phyloP scores from a whole-genome alignment of 371 early-diverging fungal species.

The Paraphysoderma sedebokerense region DNA sequence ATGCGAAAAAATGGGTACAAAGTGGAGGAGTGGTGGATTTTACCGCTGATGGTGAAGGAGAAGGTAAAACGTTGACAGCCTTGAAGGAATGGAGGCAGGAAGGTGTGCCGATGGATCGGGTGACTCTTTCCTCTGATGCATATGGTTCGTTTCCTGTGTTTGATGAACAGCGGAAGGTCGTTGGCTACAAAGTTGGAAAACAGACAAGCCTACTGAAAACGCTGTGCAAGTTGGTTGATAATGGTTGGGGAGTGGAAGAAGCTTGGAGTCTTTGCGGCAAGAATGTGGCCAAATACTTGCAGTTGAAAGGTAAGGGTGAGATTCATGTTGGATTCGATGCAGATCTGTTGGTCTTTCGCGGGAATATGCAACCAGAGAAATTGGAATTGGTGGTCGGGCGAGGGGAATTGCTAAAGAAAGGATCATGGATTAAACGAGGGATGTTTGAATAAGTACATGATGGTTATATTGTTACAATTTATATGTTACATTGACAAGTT shows the following conservation, averaged over 20 bases:
- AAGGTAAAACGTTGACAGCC: neutral
- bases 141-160: neutral
- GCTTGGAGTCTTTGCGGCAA: neutral
- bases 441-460: neutral
- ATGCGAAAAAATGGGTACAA: neutral
- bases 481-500: too few relatives aligned
- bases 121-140: neutral
- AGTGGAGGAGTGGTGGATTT: neutral
- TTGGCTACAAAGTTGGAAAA: neutral
- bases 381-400: neutral
- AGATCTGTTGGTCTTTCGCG: neutral
- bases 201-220: neutral
- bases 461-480: too few relatives aligned
- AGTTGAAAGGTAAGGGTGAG: neutral
- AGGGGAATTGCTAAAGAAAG: neutral
- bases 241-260: neutral
- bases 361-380: neutral
- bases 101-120: neutral
- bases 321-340: neutral
- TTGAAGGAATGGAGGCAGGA: neutral
- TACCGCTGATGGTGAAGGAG: neutral
- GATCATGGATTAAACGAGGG: neutral
- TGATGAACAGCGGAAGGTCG: neutral
- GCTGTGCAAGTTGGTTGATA: neutral
- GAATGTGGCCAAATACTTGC: neutral